Evolutionary conservation across 169 alveolate species (phyloP).

Genomic region (Plasmodium ovale): DNA sequence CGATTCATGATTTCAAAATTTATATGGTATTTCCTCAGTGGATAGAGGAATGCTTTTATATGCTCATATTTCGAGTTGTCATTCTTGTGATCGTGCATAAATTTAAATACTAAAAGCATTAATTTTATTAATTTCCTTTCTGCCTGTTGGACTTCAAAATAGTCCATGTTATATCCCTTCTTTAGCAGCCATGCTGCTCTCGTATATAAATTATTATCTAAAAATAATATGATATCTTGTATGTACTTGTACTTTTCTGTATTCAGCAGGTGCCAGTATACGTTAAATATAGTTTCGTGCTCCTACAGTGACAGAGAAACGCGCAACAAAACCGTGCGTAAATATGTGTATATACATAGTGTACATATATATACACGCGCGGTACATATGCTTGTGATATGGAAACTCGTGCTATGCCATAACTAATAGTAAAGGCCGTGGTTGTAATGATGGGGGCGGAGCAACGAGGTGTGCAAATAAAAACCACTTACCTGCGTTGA

Average conservation of each 20-base stretch:
- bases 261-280: constrained; percentile 59
- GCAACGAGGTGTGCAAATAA: neutral
- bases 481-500: constrained; percentile 45
- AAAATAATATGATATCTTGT: constrained; percentile 57
- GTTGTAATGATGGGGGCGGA: neutral
- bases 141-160: constrained; percentile 63
- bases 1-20: constrained; percentile 74
- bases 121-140: constrained; percentile 66
- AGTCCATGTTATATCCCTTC: constrained; percentile 55
- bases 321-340: neutral
- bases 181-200: constrained; percentile 71
- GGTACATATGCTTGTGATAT: constrained; percentile 3
- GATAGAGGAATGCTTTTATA: constrained; percentile 49
- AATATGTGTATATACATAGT: neutral
- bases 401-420: no score
- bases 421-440: neutral
- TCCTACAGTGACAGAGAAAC: constrained; percentile 7
- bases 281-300: constrained; percentile 69
- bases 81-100: constrained; percentile 51
- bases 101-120: constrained; percentile 65
- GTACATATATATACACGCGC: neutral
- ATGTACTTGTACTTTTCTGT: constrained; percentile 62
- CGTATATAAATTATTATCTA: constrained; percentile 65
- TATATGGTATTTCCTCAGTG: constrained; percentile 28
- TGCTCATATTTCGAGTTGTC: constrained; percentile 45